A percentile compares a stretch with the other conserved stretches of the same genome.
Evolutionary conservation across 768 basidiomycete genomes (phyloP).

Genomic region (Hirschioporus abietinus): DNA sequence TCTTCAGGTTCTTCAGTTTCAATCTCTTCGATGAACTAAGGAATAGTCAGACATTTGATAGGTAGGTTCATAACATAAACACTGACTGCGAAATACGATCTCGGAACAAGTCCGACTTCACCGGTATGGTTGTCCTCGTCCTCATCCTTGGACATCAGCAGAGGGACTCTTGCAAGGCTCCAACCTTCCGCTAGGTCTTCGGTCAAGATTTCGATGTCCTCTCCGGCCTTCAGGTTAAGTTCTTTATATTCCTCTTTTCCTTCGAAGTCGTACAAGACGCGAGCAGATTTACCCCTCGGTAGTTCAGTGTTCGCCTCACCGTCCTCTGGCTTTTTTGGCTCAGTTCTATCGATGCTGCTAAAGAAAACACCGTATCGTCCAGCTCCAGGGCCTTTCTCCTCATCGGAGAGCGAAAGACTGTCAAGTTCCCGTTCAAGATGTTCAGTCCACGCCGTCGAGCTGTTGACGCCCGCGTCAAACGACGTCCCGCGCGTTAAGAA

Average conservation of each 20-base stretch:
- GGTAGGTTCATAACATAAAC: not conserved
- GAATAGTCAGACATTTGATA: not conserved
- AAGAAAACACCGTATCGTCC: slow-evolving; percentile 4
- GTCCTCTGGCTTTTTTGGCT: slow-evolving; percentile 22
- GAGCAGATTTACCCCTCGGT: slow-evolving; percentile 43
- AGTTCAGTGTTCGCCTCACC: slow-evolving; percentile 29
- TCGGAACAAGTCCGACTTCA: slow-evolving; percentile 65
- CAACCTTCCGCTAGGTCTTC: slow-evolving; percentile 74
- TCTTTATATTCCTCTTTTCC: slow-evolving; percentile 75
- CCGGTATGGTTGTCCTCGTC: slow-evolving; percentile 29
- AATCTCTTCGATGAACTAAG: slow-evolving; percentile 60
- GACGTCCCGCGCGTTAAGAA: slow-evolving; percentile 25
- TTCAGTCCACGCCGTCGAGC: slow-evolving; percentile 73
- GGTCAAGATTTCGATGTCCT: slow-evolving; percentile 63
- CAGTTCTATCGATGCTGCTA: slow-evolving; percentile 3
- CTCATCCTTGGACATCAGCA: not conserved
- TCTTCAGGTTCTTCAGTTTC: slow-evolving; percentile 41
- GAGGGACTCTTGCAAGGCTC: slow-evolving; percentile 58
- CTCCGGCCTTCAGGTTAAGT: slow-evolving; percentile 62
- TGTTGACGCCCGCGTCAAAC: slow-evolving; percentile 76
- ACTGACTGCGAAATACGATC: slow-evolving; percentile 67
- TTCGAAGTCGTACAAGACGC: slow-evolving; percentile 69
- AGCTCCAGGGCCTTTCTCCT: slow-evolving; percentile 31
- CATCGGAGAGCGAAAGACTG: slow-evolving; percentile 46
- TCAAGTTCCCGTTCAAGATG: slow-evolving; percentile 35